A percentile compares a stretch with the other conserved stretches of the same genome.
Conservation (phyloP, 139 green algal genomes). For the Coccomyxa sp. region DNA sequence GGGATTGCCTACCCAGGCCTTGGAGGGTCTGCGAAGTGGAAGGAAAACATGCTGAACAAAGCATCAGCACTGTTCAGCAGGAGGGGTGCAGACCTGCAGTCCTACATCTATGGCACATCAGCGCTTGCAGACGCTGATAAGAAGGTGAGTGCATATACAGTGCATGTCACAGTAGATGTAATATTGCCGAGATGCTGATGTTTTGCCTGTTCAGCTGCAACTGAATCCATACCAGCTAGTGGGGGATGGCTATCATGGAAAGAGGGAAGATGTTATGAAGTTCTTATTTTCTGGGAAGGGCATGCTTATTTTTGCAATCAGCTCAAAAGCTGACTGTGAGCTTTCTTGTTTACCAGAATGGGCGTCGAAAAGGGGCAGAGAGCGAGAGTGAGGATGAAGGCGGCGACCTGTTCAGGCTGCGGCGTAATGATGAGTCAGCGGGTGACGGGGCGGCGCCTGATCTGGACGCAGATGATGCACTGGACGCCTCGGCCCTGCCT, state of each 20-base stretch:
- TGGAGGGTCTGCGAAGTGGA: slow-evolving; percentile 48
- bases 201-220: too few relatives aligned
- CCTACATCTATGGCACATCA: slow-evolving; percentile 45
- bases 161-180: too few relatives aligned
- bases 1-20: slow-evolving; percentile 25
- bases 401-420: slow-evolving; percentile 36
- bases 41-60: slow-evolving; percentile 40
- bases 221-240: too few relatives aligned
- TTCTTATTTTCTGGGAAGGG: too few relatives aligned
- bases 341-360: neutral
- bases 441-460: slow-evolving; percentile 12
- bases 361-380: neutral
- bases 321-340: neutral
- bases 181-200: too few relatives aligned
- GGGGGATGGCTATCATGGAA: too few relatives aligned
- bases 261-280: too few relatives aligned
- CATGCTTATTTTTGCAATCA: neutral
- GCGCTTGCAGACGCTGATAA: slow-evolving; percentile 7
- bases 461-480: slow-evolving; percentile 31
- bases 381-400: slow-evolving; percentile 30
- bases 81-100: slow-evolving; percentile 40
- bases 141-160: neutral
- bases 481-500: slow-evolving; percentile 36
- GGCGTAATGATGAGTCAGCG: neutral
- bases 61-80: slow-evolving; percentile 38